Evolutionary conservation across 2,329 filamentous ascomycete species (phyloP), one percentile per base, ranked within the genome.

Genomic region (Trichoderma brevicompactum): DNA sequence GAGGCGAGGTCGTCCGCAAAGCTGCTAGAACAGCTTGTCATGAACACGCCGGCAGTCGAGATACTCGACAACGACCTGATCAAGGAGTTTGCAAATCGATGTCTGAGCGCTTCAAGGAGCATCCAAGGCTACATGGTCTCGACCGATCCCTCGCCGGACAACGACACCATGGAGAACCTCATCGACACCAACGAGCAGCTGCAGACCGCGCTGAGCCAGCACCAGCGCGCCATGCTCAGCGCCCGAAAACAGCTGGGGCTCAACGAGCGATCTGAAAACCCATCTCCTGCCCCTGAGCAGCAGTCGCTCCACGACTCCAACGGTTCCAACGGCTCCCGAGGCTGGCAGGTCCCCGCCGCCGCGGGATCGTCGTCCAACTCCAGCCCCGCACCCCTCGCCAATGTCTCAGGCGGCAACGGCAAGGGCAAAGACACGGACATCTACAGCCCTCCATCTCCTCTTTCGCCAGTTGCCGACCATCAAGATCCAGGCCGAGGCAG

Each of bases 141-240:
- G 53, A 88, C 90, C 65, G 86, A 92, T 74, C 94, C 94, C 0
- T 75, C 86, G 1, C 94, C 94, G 0, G 95, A 98, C 76, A 94
- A 97, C 72, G 90, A 97, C 70, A 98, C 94, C 1, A 92, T 98
- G 85, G 88, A 95, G 74, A 94, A 88, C 13, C 81, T 99, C 68
- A 97, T 99, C 73, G 93, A 97, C 77, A 95, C 92, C 13, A 97
- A 96, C 75, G 95, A 98, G 77, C 91, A 94, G 74, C 82, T 99
- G 36, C 91, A 92, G 67, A 87, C 91, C 50, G 89, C 94, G 0
- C 83, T 94, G 46, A 95, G 88, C 69, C 89, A 92, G 74, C 92
- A 97, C 76, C 92, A 96, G 77, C 88, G 93, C 63, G 90, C 92
- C 9, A 81, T 96, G 46, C 78, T 89, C n/a, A 83, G 82, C 66